Conservation (phyloP, 225 moss, liverwort and hornwort genomes). For the Anthoceros angustus region DNA sequence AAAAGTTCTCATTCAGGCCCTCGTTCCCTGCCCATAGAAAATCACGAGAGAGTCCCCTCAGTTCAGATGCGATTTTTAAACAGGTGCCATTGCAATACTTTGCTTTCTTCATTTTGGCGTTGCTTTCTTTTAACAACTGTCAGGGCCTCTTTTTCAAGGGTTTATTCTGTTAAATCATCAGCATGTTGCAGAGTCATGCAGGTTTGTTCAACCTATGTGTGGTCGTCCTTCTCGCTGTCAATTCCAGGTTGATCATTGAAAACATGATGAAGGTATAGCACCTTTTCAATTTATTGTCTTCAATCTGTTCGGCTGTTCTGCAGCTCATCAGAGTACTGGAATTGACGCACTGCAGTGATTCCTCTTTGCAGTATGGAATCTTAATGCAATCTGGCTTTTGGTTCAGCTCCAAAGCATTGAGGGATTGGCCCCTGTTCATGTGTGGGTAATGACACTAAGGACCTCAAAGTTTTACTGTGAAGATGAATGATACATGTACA, state of each 20-base stretch:
- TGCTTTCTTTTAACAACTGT: not conserved
- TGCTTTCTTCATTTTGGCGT: not conserved
- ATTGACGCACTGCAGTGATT: too few species aligned
- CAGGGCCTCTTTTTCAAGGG: not conserved
- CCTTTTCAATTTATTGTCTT: not conserved
- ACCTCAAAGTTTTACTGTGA: not conserved
- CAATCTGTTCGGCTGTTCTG: not conserved
- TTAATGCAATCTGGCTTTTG: conserved; percentile 73
- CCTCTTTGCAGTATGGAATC: conserved; percentile 60
- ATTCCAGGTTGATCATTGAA: conserved; percentile 71
- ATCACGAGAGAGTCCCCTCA: conserved; percentile 71
- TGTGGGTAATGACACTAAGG: conserved; percentile 38
- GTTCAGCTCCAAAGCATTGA: conserved; percentile 77
- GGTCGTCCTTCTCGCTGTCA: conserved; percentile 70
- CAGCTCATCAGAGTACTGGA: not conserved
- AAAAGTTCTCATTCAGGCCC: conserved; percentile 20
- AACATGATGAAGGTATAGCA: conserved; percentile 76
- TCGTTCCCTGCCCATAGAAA: conserved; percentile 51
- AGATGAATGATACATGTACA: not conserved
- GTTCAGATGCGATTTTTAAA: conserved; percentile 76
- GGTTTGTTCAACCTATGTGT: conserved; percentile 81
- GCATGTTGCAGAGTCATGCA: conserved; percentile 63
- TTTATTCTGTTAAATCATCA: conserved; percentile 2
- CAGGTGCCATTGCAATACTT: conserved; percentile 32
- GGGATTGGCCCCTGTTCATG: conserved; percentile 94